Base-by-base conservation (phyloP, 257 asterid genomes). In the Catharanthus roseus region DNA sequence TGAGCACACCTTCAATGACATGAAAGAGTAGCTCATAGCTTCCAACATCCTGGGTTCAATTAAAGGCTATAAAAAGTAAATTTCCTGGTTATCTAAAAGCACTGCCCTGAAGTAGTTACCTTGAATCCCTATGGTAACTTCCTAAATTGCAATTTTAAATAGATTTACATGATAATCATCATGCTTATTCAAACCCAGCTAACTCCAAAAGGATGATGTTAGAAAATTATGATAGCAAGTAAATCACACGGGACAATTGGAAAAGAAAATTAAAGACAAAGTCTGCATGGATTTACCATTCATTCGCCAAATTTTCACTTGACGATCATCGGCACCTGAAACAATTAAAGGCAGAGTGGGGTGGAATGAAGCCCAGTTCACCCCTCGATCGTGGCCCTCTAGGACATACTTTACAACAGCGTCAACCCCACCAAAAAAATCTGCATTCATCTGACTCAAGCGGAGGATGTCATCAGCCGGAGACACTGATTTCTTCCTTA, bases 241-340 rank as follows among this genome's bases (percentile, higher is more conserved):
- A 34, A 19, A 60, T 29, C 2, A 36, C 42, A 36, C 16, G 10
- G 21, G 47, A 19, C 24, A 62, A 34, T 34, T 34, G 47, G 34
- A 34, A 62, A 34, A 34, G 21, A 18, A 62, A 9, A 5, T 64
- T 28, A 38, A 28, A 64, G 36, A 34, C 33, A 23, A 64, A 74
- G 34, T 15, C 16, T 67, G 36, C 60, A n/a, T n/a, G n/a, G n/a
- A n/a, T n/a, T n/a, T 91, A 91, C 97, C 97, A 75, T 95, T 91
- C 99, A 95, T 95, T 77, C 97, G 88, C 99, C 99, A 95, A 74
- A 91, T 87, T 75, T 95, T 95, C 38, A 95, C 97, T 81, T 91
- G 97, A 55, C 99, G 97, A 73, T 95, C 99, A 80, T 95, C 99
- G 4, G 99, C 99, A 19, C 97, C 97, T 80, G 99, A 95, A 71